These are phyloP conservation scores for Phytopythium chamaehyphon DNA, from an alignment of 352 stramenopile species.

Conservation along the genomic window DNA sequence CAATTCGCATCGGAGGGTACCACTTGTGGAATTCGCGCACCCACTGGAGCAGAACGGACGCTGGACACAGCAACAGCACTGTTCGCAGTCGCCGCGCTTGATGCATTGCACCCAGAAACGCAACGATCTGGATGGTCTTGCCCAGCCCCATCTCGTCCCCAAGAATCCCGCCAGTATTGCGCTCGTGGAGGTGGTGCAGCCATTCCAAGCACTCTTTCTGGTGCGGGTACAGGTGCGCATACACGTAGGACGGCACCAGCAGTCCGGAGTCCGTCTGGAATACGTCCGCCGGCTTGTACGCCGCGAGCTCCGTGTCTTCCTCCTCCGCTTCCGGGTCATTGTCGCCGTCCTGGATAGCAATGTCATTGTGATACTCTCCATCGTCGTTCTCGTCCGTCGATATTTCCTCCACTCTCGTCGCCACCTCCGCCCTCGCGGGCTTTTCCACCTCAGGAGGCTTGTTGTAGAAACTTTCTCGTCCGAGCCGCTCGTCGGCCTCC, in stretches of 20 bases:
- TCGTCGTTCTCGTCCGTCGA: constrained; percentile 21
- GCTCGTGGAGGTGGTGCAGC: constrained; percentile 95
- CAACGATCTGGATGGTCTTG: constrained; percentile 95
- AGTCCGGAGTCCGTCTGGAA: constrained; percentile 63
- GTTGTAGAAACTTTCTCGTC: constrained; percentile 42
- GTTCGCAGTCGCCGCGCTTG: constrained; percentile 45
- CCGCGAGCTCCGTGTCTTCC: constrained; percentile 9
- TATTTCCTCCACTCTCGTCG: constrained; percentile 5
- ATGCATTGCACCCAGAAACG: constrained; percentile 81
- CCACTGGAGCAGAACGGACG: constrained; percentile 96
- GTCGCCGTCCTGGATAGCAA: constrained; percentile 11
- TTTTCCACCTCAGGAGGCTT: constrained; percentile 4
- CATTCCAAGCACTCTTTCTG: constrained; percentile 95
- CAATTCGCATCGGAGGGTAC: constrained; percentile 84
- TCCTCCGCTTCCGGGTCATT: constrained; percentile 1
- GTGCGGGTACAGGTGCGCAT: constrained; percentile 89
- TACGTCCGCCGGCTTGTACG: constrained; percentile 45
- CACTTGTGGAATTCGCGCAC: constrained; percentile 94
- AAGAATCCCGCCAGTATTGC: constrained; percentile 96
- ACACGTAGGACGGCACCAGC: constrained; percentile 61
- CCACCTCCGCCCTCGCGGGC: neutral
- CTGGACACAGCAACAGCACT: constrained; percentile 93
- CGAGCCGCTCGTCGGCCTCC: constrained; percentile 18
- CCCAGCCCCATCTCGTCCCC: constrained; percentile 95
- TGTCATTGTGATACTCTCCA: constrained; percentile 25